Base-by-base conservation (phyloP, 495 filamentous ascomycete genomes). In the Geopyxis carbonaria region DNA sequence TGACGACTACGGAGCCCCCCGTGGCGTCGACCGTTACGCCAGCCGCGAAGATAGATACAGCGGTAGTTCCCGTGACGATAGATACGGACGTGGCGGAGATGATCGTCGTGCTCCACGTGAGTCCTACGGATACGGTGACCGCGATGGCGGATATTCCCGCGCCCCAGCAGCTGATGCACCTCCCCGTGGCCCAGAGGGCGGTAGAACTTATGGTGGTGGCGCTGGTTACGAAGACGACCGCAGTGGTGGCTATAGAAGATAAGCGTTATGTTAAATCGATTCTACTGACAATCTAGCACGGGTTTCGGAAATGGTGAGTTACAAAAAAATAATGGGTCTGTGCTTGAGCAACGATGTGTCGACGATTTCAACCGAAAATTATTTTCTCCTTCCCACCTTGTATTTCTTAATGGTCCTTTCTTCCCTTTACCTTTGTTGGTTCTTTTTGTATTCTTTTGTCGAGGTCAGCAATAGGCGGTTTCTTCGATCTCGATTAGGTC, bases 1-100 rank as follows among this genome's bases (percentile, higher is more conserved):
- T 49, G 74, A 76, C 50, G 74, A 74, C 30, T 78, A 76, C 45
- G 68, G 71, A 33, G 63, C 63, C 14, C 64, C 64, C 38, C 64
- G 58, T 55, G 73, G 72, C 38, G 67, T 72, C 42, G 76, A 81
- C 44, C 72, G 77, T 39, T 80, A 80, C 57, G 67, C 66, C 36
- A 64, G 63, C 36, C 67, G 72, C 30, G 63, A 69, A 15, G 69
- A 74, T 46, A 71, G 74, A 50, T 75, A 78, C 51, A 61, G 65
- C 48, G 63, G 70, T 40, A 64, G 68, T 45, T 60, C 64, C 37
- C 59, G 64, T 43, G 51, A 55, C 34, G 59, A 58, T 41, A 55
- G 60, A 38, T 60, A 61, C 40, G 58, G 27, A 14, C 51, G 64
- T 38, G 59, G 33, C 14, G 47, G 63, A 36, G 67, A 70, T 33